Evolutionary conservation across 768 basidiomycete species (phyloP).

Genomic region (Albatrellus ellisii): DNA sequence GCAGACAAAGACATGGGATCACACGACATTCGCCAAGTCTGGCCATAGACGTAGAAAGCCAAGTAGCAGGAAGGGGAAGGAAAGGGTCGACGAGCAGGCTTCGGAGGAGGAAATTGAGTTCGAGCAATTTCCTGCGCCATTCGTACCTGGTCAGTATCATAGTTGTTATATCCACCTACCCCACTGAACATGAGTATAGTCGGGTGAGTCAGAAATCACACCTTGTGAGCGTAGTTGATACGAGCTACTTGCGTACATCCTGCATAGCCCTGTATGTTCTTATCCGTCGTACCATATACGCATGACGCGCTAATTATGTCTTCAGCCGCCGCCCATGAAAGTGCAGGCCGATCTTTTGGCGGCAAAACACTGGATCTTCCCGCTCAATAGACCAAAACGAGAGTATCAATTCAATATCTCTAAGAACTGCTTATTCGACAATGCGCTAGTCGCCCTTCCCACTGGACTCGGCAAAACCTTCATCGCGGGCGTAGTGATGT

Average conservation of each 20-base stretch:
- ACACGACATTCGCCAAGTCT: conserved; percentile 74
- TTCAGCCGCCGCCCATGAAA: conserved; percentile 66
- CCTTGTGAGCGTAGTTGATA: not conserved
- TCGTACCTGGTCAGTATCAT: conserved; percentile 39
- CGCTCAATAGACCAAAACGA: conserved; percentile 75
- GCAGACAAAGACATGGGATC: conserved; percentile 84
- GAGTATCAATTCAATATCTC: conserved; percentile 95
- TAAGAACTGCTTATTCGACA: conserved; percentile 73
- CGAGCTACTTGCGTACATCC: not conserved
- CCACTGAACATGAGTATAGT: conserved; percentile 1
- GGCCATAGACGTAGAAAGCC: conserved; percentile 38
- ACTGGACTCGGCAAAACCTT: conserved; percentile 98
- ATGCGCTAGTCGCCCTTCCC: conserved; percentile 87
- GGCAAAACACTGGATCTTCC: conserved; percentile 82
- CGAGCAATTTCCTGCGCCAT: conserved; percentile 70
- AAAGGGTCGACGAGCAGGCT: conserved; percentile 29
- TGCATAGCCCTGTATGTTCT: conserved; percentile 3
- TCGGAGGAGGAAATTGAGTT: conserved; percentile 32
- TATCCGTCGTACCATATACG: not conserved
- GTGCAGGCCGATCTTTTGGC: conserved; percentile 64
- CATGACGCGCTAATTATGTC: not conserved
- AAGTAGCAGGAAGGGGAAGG: conserved; percentile 38
- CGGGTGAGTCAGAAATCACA: conserved; percentile 6
- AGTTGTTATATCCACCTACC: not conserved
- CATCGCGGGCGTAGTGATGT: conserved; percentile 92